A percentile compares a stretch with the other conserved stretches of the same genome.
Conservation (phyloP, 2,329 filamentous ascomycete species). For the Epichloe festucae region DNA sequence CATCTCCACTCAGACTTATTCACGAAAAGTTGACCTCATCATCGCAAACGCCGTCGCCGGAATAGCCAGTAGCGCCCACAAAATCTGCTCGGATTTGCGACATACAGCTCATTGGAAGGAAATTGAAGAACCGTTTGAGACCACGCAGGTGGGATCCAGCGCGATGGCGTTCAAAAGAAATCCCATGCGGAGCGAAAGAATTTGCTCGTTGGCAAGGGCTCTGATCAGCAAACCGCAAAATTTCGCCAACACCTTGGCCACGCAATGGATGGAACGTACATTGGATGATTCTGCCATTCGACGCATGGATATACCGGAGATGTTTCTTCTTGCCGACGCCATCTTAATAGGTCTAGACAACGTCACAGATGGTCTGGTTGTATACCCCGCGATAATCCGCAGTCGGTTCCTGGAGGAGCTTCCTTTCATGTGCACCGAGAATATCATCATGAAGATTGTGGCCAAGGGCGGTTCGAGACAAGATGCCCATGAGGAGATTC, state of each 20-base stretch:
- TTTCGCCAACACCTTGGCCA: slow-evolving; percentile 18
- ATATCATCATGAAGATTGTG: slow-evolving; percentile 65
- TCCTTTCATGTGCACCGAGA: slow-evolving; percentile 66
- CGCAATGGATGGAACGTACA: slow-evolving; percentile 48
- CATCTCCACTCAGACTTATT: slow-evolving; percentile 52
- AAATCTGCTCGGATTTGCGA: slow-evolving; percentile 49
- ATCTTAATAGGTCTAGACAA: slow-evolving; percentile 57
- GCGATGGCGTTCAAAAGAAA: slow-evolving; percentile 21
- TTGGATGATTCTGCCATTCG: slow-evolving; percentile 66
- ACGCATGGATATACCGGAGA: slow-evolving; percentile 51
- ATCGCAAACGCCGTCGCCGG: slow-evolving; percentile 71
- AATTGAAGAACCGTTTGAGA: slow-evolving; percentile 73
- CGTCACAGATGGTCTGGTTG: slow-evolving; percentile 54
- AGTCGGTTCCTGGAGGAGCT: slow-evolving; percentile 60
- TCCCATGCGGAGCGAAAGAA: slow-evolving; percentile 8
- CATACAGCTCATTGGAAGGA: slow-evolving; percentile 71
- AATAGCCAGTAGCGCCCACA: slow-evolving; percentile 60
- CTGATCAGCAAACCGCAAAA: slow-evolving; percentile 25
- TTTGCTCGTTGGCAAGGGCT: slow-evolving; percentile 21
- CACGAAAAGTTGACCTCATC: slow-evolving; percentile 69
- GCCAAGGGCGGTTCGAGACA: slow-evolving; percentile 60
- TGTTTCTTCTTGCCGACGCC: slow-evolving; percentile 55
- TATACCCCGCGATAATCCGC: slow-evolving; percentile 64
- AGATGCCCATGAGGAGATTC: slow-evolving; percentile 78
- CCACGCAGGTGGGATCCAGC: slow-evolving; percentile 56